Base-by-base conservation (phyloP, 306 rosid species). In the Arachis hypogaea region DNA sequence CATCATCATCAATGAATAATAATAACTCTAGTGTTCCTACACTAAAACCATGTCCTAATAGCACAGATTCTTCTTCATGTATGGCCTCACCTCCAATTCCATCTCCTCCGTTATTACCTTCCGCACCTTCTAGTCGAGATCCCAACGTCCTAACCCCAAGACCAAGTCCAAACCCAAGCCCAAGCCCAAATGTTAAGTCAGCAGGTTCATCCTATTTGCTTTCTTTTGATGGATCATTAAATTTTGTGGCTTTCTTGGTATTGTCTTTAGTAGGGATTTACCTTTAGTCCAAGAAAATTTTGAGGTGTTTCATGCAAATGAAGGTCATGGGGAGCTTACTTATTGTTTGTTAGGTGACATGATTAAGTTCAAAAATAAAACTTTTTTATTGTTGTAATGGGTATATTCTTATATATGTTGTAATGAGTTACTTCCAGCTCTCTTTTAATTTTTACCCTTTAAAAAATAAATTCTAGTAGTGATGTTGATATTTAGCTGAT, bases 181-280 rank as follows among this genome's bases (percentile, higher is more conserved):
- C 80, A 0, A 38, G 12, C 5, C 84, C 86, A 45, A 62, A 59
- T 68, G 6, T 36, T 60, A 64, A 40, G 22, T 36, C 78, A 71
- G 82, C 88, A 78, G 87, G 68, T 40, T 73, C 92, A 30, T 5
- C 71, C 9, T 56, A 0, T 0, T 12, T 12, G 42, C 0, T 47
- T 43, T 62, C 55, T 57, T 43, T 11, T 5, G 2, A 72, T 68
- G 47, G 59, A 11, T 59, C 60, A 11, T 41, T 80, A 5, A 63
- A 7, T 33, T 62, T 63, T 18, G 14, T 41, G 2, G 3, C 16
- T 0, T 7, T 30, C 22, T 64, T 80, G 36, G 45, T 80, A 7
- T 57, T 77, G 41, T 68, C 38, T 50, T 5, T 74, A 0, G 11
- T 44, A 2, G 16, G 42, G 9, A 50, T 83, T 14, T 43, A 68